These are phyloP conservation scores for Lycium barbarum DNA, from an alignment of 257 asterid genomes.

Conservation along the genomic window DNA sequence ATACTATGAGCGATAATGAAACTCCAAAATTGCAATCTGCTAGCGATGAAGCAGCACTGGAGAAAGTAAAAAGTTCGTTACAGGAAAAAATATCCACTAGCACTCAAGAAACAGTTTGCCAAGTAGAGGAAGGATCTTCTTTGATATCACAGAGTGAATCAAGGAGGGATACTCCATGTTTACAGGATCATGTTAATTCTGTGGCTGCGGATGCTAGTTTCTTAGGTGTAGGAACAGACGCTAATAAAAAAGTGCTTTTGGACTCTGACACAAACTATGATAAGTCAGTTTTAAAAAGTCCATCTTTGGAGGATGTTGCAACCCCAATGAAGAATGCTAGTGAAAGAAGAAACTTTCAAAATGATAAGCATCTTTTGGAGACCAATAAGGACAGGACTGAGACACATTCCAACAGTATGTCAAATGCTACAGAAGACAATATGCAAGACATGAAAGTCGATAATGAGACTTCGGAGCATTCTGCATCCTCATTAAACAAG, in stretches of 20 bases:
- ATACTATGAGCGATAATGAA: constrained; percentile 40
- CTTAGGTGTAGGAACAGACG: constrained; percentile 46
- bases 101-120: constrained; percentile 46
- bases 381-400: constrained; percentile 27
- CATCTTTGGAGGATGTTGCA: constrained; percentile 37
- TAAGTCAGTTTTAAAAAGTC: constrained; percentile 38
- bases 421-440: constrained; percentile 43
- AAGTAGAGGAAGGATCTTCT: constrained; percentile 45
- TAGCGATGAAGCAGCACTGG: constrained; percentile 46
- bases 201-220: constrained; percentile 32
- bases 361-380: constrained; percentile 15
- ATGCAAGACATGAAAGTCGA: constrained; percentile 33
- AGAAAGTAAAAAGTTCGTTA: constrained; percentile 31
- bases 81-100: constrained; percentile 43
- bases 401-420: constrained; percentile 17
- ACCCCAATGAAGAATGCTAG: constrained; percentile 17
- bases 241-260: constrained; percentile 31
- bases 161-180: constrained; percentile 42
- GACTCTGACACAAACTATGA: constrained; percentile 42
- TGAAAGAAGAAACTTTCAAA: constrained; percentile 26
- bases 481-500: constrained; percentile 50
- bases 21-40: constrained; percentile 41
- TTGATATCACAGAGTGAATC: constrained; percentile 43
- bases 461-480: constrained; percentile 40
- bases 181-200: constrained; percentile 46